Conservation (phyloP, 2,329 filamentous ascomycete genomes). For the Pseudogymnoascus sp. region DNA sequence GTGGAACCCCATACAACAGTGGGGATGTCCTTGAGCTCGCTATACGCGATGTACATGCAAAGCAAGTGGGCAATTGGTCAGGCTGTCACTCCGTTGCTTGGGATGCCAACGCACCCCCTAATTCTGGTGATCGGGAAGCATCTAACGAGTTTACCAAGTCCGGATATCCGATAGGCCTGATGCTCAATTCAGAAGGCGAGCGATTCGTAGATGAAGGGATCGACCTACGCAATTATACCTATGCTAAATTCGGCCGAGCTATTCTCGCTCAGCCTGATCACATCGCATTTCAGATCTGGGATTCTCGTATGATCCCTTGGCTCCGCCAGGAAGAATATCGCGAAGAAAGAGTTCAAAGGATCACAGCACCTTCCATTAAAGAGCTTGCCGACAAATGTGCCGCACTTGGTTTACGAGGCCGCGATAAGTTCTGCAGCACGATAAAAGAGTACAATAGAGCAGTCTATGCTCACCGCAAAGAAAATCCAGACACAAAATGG, state of each 20-base stretch:
- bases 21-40: slow-evolving; percentile 51
- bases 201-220: slow-evolving; percentile 61
- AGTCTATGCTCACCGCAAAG: slow-evolving; percentile 38
- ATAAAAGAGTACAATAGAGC: slow-evolving; percentile 52
- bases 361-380: slow-evolving; percentile 43
- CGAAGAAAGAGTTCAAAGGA: slow-evolving; percentile 28
- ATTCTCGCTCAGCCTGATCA: slow-evolving; percentile 53
- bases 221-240: slow-evolving; percentile 60
- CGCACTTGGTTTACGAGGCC: too few relatives aligned
- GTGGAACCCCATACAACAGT: slow-evolving; percentile 58
- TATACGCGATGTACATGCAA: slow-evolving; percentile 42
- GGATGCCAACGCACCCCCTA: slow-evolving; percentile 52
- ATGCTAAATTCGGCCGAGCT: slow-evolving; percentile 56
- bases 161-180: slow-evolving; percentile 59
- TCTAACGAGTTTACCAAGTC: slow-evolving; percentile 64
- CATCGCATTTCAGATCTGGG: slow-evolving; percentile 59
- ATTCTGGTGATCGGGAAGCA: slow-evolving; percentile 48
- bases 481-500: slow-evolving; percentile 41
- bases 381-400: slow-evolving; percentile 47
- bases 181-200: slow-evolving; percentile 51
- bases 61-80: slow-evolving; percentile 50
- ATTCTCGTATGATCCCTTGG: slow-evolving; percentile 43
- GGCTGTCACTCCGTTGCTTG: slow-evolving; percentile 59
- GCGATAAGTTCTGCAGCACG: slow-evolving; percentile 25
- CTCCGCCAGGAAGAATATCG: slow-evolving; percentile 56